Evolutionary conservation across 768 basidiomycete species (phyloP).

Genomic region (Trametes sanguinea): DNA sequence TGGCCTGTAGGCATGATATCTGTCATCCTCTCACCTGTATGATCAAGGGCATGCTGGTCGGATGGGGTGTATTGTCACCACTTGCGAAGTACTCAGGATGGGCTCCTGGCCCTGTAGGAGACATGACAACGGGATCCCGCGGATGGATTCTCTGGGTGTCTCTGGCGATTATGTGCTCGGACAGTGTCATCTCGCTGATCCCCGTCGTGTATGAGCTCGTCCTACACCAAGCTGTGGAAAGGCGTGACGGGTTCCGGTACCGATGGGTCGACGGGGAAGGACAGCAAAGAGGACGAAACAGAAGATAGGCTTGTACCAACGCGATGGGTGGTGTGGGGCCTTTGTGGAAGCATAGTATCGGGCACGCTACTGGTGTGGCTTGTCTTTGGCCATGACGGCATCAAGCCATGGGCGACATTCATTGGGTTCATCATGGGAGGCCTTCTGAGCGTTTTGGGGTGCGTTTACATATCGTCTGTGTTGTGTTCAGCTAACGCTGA

Average conservation of each 20-base stretch:
- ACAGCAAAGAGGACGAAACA: slow-evolving; percentile 72
- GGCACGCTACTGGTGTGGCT: slow-evolving; percentile 85
- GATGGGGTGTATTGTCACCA: slow-evolving; percentile 94
- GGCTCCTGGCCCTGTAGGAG: slow-evolving; percentile 91
- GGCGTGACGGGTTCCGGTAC: slow-evolving; percentile 4
- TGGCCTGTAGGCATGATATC: neutral
- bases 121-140: slow-evolving; percentile 85
- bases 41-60: slow-evolving; percentile 87
- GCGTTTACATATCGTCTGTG: slow-evolving; percentile 27
- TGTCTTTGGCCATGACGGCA: slow-evolving; percentile 89
- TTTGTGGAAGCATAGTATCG: slow-evolving; percentile 56
- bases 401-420: slow-evolving; percentile 93
- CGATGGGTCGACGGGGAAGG: slow-evolving; percentile 33
- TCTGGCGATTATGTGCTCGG: slow-evolving; percentile 93
- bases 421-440: slow-evolving; percentile 83
- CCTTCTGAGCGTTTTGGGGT: slow-evolving; percentile 88
- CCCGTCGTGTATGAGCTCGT: slow-evolving; percentile 67
- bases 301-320: slow-evolving; percentile 79
- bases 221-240: slow-evolving; percentile 32
- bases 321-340: slow-evolving; percentile 74
- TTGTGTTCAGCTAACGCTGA: neutral
- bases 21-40: slow-evolving; percentile 3
- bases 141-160: slow-evolving; percentile 98
- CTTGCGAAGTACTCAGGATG: slow-evolving; percentile 79
- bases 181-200: slow-evolving; percentile 82